Evolutionary conservation across 208 protist species (phyloP), one percentile per base, ranked within the genome.

Genomic region (Leptomonas seymouri): DNA sequence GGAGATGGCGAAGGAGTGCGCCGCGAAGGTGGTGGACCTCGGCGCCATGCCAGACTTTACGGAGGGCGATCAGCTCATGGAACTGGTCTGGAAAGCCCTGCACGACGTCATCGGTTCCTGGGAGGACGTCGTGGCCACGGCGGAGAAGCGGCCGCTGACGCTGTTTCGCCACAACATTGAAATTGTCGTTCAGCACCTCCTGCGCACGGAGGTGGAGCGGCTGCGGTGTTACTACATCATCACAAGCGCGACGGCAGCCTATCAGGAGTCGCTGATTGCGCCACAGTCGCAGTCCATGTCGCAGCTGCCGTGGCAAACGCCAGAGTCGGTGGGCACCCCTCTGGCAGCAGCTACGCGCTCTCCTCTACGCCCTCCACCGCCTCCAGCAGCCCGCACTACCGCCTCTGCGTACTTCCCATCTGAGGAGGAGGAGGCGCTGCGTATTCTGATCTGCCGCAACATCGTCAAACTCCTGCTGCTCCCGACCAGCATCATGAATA

Each of bases 401-500:
- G 48, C 28, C 3, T 9, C 62, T 31, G 36, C 46, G 23, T 90
- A 91, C 70, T 51, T 84, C 14, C 83, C 85, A 21, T 89, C 84
- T 0, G 66, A 55, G 2, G 84, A 89, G 36, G 90, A 95, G 71
- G 90, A 93, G 62, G 73, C 75, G 42, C 73, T 92, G 50, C 87
- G 87, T 20, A 63, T 93, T 42, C 57, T 70, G 36, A 81, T 93
- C 44, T 80, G 80, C 46, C 27, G 74, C n/a, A 93, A 95, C 74
- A 87, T 95, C 66, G 71, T 93, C 34, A 89, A 89, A 53, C 87
- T 95, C 39, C 82, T 95, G 28, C 68, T 95, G 41, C 74, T 90
- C 42, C 90, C 86, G 11, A 90, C 76, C 25, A 93, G 90, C 76
- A 77, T 93, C 31, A 81, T 93, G 60, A 86, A 76, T 53, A 64